phyloP scores from a whole-genome alignment of 352 stramenopile genomes.

The Albugo candida region DNA sequence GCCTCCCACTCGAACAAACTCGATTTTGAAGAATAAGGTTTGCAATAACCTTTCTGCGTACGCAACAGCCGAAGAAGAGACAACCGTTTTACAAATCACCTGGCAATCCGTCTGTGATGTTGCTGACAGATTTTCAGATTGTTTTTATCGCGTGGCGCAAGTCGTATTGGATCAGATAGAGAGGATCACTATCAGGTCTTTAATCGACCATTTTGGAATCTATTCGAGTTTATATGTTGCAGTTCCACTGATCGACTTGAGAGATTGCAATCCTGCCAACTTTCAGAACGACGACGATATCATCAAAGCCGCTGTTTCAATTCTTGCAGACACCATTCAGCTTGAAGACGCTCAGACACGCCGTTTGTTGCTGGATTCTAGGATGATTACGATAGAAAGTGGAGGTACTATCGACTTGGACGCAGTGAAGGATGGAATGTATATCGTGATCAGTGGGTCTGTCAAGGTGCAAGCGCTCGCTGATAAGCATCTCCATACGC shows the following conservation, averaged over 20 bases:
- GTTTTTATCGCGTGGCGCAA: constrained; percentile 54
- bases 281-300: constrained; percentile 3
- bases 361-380: too few relatives aligned
- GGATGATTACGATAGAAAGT: too few relatives aligned
- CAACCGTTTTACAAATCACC: constrained; percentile 46
- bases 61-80: constrained; percentile 18
- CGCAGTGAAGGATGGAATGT: constrained; percentile 9
- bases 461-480: constrained; percentile 32
- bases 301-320: constrained; percentile 8
- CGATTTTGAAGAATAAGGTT: constrained; percentile 19
- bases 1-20: constrained; percentile 5
- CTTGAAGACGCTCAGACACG: too few relatives aligned
- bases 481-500: constrained; percentile 18
- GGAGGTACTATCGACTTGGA: too few relatives aligned
- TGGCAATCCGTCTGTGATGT: constrained; percentile 22
- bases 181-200: constrained; percentile 54
- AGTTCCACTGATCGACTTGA: too few relatives aligned
- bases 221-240: constrained; percentile 5
- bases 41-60: constrained; percentile 31
- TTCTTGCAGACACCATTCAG: too few relatives aligned
- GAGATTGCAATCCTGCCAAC: too few relatives aligned
- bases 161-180: constrained; percentile 60
- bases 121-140: constrained; percentile 36
- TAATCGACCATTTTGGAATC: constrained; percentile 70
- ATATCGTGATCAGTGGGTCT: constrained; percentile 35